Evolutionary conservation across 371 early-diverging fungal genomes (phyloP), one percentile per base, ranked within the genome.

Genomic region (Apophysomyces elegans): DNA sequence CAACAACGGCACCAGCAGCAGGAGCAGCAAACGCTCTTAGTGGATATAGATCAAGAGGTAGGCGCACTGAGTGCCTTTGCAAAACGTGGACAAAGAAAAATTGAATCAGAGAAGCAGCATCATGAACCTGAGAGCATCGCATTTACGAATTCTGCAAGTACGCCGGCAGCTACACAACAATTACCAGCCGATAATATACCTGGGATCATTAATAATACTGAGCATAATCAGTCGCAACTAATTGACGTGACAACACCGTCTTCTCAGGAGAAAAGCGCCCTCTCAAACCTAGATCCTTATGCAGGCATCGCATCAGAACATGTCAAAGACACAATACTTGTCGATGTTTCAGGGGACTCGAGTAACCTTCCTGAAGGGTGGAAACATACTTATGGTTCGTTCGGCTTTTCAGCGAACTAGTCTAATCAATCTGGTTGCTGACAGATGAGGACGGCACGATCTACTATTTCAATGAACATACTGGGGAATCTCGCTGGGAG

Each of bases 401-500:
- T 26, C 32, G 32, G 32, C 32, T 26, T 26, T 26, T 26, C 32
- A 26, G 32, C 32, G 32, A 26, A 26, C 32, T 26, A 67, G 57
- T 57, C 14, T n/a, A 50, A 50, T 26, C 21, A 26, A 21, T 18
- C n/a, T 14, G 11, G 32, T 45, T 60, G 62, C 64, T 54, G 47
- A 39, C 65, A 81, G 78, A 81, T 60, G 72, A 81, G 36, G 68
- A 74, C 37, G 84, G 86, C 3, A 71, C 78, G 2, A 73, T 70
- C 35, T 84, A 83, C 47, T 86, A 82, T 70, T 86, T 86, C 50
- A 83, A 86, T 43, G 72, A 75, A 37, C 63, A 61, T 3, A 83
- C 84, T 0, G 78, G 83, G n/a, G 77, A 81, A 65, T 76, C 86
- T 11, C 72, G 77, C 14, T 82, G 86, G 84, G 82, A 80, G 11